Evolutionary conservation across 2,329 filamentous ascomycete species (phyloP).

Genomic region (Colletotrichum phormii): DNA sequence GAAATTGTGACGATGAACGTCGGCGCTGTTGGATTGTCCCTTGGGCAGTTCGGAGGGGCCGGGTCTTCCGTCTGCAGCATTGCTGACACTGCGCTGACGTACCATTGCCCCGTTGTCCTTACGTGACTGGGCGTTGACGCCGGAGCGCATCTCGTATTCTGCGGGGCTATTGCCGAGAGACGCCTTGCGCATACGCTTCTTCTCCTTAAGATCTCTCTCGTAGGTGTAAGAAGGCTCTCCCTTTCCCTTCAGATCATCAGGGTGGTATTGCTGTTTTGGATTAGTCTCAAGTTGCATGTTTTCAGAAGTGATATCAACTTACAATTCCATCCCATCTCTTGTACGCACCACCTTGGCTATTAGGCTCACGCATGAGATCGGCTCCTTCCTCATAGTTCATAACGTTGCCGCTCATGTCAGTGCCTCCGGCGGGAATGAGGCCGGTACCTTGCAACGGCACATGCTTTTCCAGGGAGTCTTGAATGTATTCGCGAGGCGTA

Average conservation of each 20-base stretch:
- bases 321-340: slow-evolving; percentile 81
- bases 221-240: slow-evolving; percentile 80
- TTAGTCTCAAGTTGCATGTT: background rate
- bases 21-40: slow-evolving; percentile 40
- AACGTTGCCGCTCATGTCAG: slow-evolving; percentile 74
- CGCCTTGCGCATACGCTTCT: slow-evolving; percentile 53
- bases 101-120: slow-evolving; percentile 43
- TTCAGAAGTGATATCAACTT: slow-evolving; percentile 50
- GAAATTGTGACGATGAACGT: slow-evolving; percentile 53
- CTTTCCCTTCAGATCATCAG: slow-evolving; percentile 85
- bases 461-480: slow-evolving; percentile 78
- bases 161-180: slow-evolving; percentile 43
- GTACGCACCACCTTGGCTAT: slow-evolving; percentile 78
- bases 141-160: slow-evolving; percentile 63
- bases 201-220: slow-evolving; percentile 74
- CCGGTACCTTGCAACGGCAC: slow-evolving; percentile 86
- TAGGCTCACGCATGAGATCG: slow-evolving; percentile 82
- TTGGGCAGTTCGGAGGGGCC: slow-evolving; percentile 37
- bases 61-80: slow-evolving; percentile 44
- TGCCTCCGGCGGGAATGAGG: slow-evolving; percentile 77
- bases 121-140: slow-evolving; percentile 38
- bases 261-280: slow-evolving; percentile 70
- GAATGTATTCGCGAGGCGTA: slow-evolving; percentile 81
- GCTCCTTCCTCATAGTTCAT: slow-evolving; percentile 89
- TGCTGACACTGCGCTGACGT: slow-evolving; percentile 60